These are phyloP conservation scores for Aspergillus pseudonomiae DNA, from an alignment of 2,329 filamentous ascomycete species.

Conservation along the genomic window DNA sequence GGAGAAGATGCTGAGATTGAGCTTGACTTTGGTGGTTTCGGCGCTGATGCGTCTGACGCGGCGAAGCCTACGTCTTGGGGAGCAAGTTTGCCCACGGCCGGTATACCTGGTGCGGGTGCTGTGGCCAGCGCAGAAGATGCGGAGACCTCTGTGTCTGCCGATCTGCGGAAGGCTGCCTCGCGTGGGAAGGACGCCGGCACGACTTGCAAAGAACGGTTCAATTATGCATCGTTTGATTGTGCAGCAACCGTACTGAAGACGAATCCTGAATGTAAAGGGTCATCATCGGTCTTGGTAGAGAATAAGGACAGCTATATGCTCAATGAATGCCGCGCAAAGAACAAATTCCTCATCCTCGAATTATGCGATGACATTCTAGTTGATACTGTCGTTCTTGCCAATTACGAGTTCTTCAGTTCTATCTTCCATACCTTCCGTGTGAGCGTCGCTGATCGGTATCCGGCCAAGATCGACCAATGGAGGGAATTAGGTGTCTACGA, in stretches of 20 bases:
- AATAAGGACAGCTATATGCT: slow-evolving; percentile 99
- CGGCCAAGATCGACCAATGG: slow-evolving; percentile 91
- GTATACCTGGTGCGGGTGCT: slow-evolving; percentile 16
- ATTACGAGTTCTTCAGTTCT: slow-evolving; percentile 98
- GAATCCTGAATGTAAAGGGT: slow-evolving; percentile 81
- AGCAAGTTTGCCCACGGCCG: slow-evolving; percentile 21
- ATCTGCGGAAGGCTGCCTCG: slow-evolving; percentile 57
- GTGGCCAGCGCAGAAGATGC: slow-evolving; percentile 31
- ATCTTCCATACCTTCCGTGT: slow-evolving; percentile 90
- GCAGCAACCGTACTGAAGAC: slow-evolving; percentile 92
- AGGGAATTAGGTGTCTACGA: slow-evolving; percentile 85
- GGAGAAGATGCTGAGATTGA: slow-evolving; percentile 90
- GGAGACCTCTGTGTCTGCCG: slow-evolving; percentile 45
- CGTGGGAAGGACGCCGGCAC: slow-evolving; percentile 92
- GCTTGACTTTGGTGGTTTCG: slow-evolving; percentile 69
- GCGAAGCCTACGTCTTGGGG: slow-evolving; percentile 36
- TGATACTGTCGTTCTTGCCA: slow-evolving; percentile 94
- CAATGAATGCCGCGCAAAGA: slow-evolving; percentile 80
- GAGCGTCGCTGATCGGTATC: slow-evolving; percentile 92
- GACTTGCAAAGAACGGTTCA: slow-evolving; percentile 97
- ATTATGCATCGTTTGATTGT: slow-evolving; percentile 96
- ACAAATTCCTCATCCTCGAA: slow-evolving; percentile 94
- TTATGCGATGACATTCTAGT: slow-evolving; percentile 84
- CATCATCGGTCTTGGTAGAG: slow-evolving; percentile 86
- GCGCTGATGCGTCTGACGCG: slow-evolving; percentile 44